Base-by-base conservation (phyloP, 257 asterid genomes). In the Rauvolfia tetraphylla region DNA sequence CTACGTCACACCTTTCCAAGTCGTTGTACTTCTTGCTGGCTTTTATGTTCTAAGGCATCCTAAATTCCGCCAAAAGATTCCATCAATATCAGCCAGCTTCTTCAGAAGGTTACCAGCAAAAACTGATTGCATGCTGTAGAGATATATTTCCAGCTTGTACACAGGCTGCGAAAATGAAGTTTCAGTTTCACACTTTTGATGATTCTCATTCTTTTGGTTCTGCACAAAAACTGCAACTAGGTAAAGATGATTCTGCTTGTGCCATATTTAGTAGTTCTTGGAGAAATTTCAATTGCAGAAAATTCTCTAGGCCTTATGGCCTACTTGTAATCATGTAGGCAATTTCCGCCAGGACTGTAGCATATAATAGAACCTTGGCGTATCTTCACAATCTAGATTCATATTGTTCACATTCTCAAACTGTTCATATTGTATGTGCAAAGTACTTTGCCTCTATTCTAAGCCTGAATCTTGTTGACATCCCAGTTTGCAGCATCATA, bases 101-200 rank as follows among this genome's bases (percentile, higher is more conserved):
- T 93, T 93, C 84, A 88, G 85, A 88, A 93, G 98, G 77, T 56
- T 93, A 87, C 91, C 96, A 44, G 90, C 98, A 27, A 87, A 85
- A 83, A 69, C 94, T n/a, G 98, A 93, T 68, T 83, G 75, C 69
- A 86, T 92, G 98, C 77, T 92, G 42, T 92, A 80, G 80, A 1
- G 31, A 68, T 66, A 22, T 8, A 10, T 9, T 36, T 74, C 29
- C 10, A 27, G 34, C 31, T 62, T 27, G 34, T 29, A 36, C 10
- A 11, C 22, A 22, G 7, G 7, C 5, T 22, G 63, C 7, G 39
- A 27, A 27, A 13, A 25, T 62, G 68, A 20, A 11, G 20, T 12
- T 49, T 53, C 59, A 1, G 59, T 18, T 53, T 53, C 59, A 1
- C 49, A 7, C 49, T 44, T 7, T 41, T 41, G 14, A 44, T 44